Conservation (phyloP, 768 basidiomycete species). For the Lyophyllum atratum region DNA sequence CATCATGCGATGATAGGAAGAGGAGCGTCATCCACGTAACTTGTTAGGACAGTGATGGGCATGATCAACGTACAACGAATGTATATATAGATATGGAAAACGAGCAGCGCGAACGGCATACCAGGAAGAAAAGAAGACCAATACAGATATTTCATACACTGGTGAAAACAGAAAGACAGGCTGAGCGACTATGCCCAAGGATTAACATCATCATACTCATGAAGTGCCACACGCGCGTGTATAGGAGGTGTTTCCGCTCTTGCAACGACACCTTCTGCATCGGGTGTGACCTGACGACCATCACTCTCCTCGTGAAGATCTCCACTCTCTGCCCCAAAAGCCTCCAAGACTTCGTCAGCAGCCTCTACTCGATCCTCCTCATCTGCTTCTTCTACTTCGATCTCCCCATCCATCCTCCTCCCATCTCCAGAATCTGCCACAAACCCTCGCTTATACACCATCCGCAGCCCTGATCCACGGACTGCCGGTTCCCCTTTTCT, state of each 20-base stretch:
- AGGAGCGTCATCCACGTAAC: slow-evolving; percentile 3
- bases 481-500: slow-evolving; percentile 63
- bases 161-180: background rate
- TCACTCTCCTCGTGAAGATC: slow-evolving; percentile 25
- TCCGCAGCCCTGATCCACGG: slow-evolving; percentile 43
- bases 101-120: slow-evolving; percentile 7
- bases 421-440: slow-evolving; percentile 37
- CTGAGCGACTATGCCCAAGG: slow-evolving; percentile 52
- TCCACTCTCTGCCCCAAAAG: slow-evolving; percentile 34
- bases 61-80: background rate
- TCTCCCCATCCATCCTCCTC: slow-evolving; percentile 35
- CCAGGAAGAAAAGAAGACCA: slow-evolving; percentile 8
- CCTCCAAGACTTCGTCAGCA: slow-evolving; percentile 40
- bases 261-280: slow-evolving; percentile 29
- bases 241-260: slow-evolving; percentile 45
- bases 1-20: slow-evolving; percentile 4
- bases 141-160: slow-evolving; percentile 4
- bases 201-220: slow-evolving; percentile 48
- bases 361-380: slow-evolving; percentile 36
- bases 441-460: slow-evolving; percentile 55
- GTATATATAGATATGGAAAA: slow-evolving; percentile 1
- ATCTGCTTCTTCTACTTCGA: slow-evolving; percentile 38
- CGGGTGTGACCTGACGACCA: slow-evolving; percentile 21
- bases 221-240: slow-evolving; percentile 37
- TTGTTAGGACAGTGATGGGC: background rate